Evolutionary conservation across 805 yeast species (phyloP).

Genomic region (Ogataea glucozyma): DNA sequence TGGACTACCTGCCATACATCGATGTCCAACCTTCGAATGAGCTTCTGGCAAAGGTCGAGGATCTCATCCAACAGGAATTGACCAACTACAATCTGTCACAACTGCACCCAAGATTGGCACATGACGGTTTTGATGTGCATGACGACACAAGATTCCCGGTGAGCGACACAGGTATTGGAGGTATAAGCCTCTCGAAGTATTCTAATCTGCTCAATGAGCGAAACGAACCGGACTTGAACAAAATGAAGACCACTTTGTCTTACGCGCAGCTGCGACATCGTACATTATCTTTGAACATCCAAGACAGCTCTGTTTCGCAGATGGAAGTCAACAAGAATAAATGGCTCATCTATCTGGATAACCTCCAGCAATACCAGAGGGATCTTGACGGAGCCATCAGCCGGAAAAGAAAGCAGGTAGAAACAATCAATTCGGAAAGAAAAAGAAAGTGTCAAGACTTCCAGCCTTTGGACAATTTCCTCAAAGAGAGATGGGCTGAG

Average conservation of each 20-base stretch:
- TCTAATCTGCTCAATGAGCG: conserved; percentile 20
- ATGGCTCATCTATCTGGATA: conserved; percentile 40
- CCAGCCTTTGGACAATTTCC: conserved; percentile 45
- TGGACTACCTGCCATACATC: conserved; percentile 28
- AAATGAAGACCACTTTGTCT: conserved; percentile 40
- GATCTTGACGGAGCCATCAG: conserved; percentile 32
- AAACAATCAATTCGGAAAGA: conserved; percentile 44
- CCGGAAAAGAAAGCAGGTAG: conserved; percentile 42
- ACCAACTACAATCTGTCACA: conserved; percentile 15
- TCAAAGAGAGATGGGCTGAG: conserved; percentile 52
- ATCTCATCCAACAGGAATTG: conserved; percentile 26
- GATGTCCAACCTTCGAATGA: conserved; percentile 26
- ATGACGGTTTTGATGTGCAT: background rate
- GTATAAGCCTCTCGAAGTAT: conserved; percentile 22
- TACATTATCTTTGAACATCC: conserved; percentile 36
- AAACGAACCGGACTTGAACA: conserved; percentile 19
- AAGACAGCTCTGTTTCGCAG: conserved; percentile 9
- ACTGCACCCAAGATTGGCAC: conserved; percentile 17
- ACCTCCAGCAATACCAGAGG: conserved; percentile 32
- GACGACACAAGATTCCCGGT: conserved; percentile 8
- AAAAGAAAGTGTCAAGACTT: conserved; percentile 44
- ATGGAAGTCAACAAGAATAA: conserved; percentile 31
- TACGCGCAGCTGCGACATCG: conserved; percentile 43
- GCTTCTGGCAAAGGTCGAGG: conserved; percentile 21
- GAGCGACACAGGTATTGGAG: conserved; percentile 14